A percentile compares a stretch with the other conserved stretches of the same genome.
phyloP scores from a whole-genome alignment of 2,329 filamentous ascomycete genomes.

The Arthroderma sp. region DNA sequence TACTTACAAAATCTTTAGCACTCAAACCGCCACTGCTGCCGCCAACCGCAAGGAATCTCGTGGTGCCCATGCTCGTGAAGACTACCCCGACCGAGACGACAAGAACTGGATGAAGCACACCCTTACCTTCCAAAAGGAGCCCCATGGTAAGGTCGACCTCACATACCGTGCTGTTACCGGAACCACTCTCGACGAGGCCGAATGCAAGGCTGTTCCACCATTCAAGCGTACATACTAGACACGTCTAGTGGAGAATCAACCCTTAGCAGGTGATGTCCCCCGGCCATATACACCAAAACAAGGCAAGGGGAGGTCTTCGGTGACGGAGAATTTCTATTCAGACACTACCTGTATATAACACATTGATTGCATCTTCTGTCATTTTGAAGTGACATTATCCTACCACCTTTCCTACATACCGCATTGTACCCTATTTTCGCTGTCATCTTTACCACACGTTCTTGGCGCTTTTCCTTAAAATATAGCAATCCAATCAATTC shows the following conservation, averaged over 20 bases:
- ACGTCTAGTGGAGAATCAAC: background rate
- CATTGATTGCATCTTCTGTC: slow-evolving; percentile 6
- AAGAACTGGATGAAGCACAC: slow-evolving; percentile 99
- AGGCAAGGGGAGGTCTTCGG: background rate
- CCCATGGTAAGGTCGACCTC: slow-evolving; percentile 76
- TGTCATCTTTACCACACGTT: slow-evolving; percentile 4
- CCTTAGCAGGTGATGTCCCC: background rate
- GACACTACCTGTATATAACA: slow-evolving; percentile 4
- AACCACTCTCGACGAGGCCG: slow-evolving; percentile 79
- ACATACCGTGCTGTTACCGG: slow-evolving; percentile 72
- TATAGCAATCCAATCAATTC: slow-evolving; percentile 2
- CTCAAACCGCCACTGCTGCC: slow-evolving; percentile 82
- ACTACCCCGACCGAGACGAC: slow-evolving; percentile 91
- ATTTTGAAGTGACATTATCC: background rate
- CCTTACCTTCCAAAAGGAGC: slow-evolving; percentile 85
- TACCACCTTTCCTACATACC: background rate
- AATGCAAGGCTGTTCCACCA: slow-evolving; percentile 91
- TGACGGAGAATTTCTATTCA: background rate
- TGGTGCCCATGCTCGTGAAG: slow-evolving; percentile 93
- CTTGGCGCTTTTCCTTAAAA: slow-evolving; percentile 5
- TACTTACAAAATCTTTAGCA: slow-evolving; percentile 36
- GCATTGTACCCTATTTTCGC: slow-evolving; percentile 1
- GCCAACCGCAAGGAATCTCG: slow-evolving; percentile 94
- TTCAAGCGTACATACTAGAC: slow-evolving; percentile 60
- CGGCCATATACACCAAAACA: background rate